Conservation (phyloP, 805 yeast genomes). For the Wickerhamiella lipophila region DNA sequence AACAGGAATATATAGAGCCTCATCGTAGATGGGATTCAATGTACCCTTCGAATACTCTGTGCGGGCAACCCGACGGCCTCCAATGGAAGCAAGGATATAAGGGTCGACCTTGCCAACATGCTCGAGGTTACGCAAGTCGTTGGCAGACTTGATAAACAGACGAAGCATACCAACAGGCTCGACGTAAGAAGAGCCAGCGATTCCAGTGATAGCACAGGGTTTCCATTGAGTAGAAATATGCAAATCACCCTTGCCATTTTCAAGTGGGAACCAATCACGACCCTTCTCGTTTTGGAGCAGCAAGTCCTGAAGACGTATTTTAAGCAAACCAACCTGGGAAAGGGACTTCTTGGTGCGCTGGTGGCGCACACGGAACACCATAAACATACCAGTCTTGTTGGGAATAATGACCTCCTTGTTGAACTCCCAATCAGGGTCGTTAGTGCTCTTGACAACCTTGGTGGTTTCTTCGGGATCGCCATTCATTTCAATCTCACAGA, state of each 20-base stretch:
- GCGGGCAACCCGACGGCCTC: constrained; percentile 64
- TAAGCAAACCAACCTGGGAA: constrained; percentile 44
- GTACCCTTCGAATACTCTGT: constrained; percentile 57
- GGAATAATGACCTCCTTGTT: constrained; percentile 54
- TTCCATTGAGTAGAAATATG: constrained; percentile 67
- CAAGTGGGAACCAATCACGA: constrained; percentile 61
- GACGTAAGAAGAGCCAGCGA: constrained; percentile 69
- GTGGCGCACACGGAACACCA: constrained; percentile 55
- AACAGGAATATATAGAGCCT: constrained; percentile 67
- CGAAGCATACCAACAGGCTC: constrained; percentile 91
- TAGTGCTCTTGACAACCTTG: constrained; percentile 43
- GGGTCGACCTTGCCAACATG: constrained; percentile 88
- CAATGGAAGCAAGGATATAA: constrained; percentile 65
- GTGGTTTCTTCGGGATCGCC: constrained; percentile 50
- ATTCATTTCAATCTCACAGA: constrained; percentile 58
- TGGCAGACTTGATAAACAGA: constrained; percentile 53
- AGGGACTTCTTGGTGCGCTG: constrained; percentile 42
- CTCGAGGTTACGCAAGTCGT: constrained; percentile 70
- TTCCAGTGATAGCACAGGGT: constrained; percentile 62
- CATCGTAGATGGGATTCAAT: constrained; percentile 74
- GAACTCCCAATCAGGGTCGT: constrained; percentile 54
- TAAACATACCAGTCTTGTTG: constrained; percentile 58
- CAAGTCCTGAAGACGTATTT: constrained; percentile 42
- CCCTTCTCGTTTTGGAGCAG: constrained; percentile 70
- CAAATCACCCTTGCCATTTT: constrained; percentile 55